Evolutionary conservation across 345 rosid genomes (phyloP), one percentile per base, ranked within the genome.

Genomic region (Aquilaria yunnanensis): DNA sequence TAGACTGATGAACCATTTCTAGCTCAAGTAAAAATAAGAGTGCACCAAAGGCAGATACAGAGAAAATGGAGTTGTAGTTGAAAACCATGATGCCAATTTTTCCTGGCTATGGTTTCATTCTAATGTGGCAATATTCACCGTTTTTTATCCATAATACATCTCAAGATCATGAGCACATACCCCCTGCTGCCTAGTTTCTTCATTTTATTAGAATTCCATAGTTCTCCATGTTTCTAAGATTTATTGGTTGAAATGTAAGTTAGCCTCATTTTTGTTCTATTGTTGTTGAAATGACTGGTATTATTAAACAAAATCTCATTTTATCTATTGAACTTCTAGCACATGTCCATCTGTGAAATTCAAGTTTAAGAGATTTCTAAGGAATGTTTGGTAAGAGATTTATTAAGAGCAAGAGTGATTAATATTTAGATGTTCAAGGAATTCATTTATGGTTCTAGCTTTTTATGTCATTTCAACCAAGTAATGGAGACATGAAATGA

Each of bases 101-200:
- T 58, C 90, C 83, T 51, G 79, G 78, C 73, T 92, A 77, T 61
- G 90, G 85, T 65, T 86, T 78, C 80, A 61, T 80, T 62, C 93
- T 97, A 29, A 88, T 90, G 99, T 94, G 97, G 97, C 96, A 86
- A 74, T 94, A 88, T 74, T 71, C 90, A 70, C 86, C 92, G 47
- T 92, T 87, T 12, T 78, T 96, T 7, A 70, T 76, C 33, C 72
- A 78, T 53, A 97, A 94, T 64, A 90, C 95, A 2, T 88, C 99
- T 5, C 89, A 79, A 59, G 97, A 94, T 80, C 96, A 90, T 51
- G 92, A 88, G 71, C 92, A 86, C 47, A 83, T 92, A 81, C 96
- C 99, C 49, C 97, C 99, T n/a, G 99, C 96, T 60, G 99, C 94
- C 10, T 87, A 84, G 71, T 57, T 34, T 54, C 9, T 2, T 61